These are phyloP conservation scores for Moesziomyces aphidis DNA, from an alignment of 1,284 basidiomycete species.

Conservation along the genomic window DNA sequence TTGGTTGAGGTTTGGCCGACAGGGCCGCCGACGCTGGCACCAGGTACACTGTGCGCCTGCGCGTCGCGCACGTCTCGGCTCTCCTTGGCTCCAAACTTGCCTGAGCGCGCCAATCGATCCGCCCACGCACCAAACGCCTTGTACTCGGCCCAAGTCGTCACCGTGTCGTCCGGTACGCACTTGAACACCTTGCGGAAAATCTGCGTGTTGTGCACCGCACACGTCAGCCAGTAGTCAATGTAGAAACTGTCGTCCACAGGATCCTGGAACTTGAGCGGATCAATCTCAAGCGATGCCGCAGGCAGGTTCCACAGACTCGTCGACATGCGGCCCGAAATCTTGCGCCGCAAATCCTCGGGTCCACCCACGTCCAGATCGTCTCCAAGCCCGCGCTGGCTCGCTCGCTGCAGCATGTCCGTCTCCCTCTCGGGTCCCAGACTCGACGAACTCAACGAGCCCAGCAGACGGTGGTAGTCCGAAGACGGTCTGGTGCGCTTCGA, in stretches of 20 bases:
- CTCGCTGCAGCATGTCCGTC: conserved; percentile 29
- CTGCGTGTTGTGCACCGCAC: conserved; percentile 64
- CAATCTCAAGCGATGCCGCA: conserved; percentile 40
- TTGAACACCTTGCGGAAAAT: conserved; percentile 66
- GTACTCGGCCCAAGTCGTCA: conserved; percentile 66
- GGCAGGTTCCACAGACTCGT: conserved; percentile 50
- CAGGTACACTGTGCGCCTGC: conserved; percentile 44
- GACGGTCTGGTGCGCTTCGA: conserved; percentile 14
- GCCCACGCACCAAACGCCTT: conserved; percentile 59
- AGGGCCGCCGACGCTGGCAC: conserved; percentile 45
- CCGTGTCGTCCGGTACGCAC: conserved; percentile 64
- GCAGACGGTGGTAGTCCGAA: conserved; percentile 17
- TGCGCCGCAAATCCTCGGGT: conserved; percentile 30
- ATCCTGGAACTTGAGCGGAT: conserved; percentile 53
- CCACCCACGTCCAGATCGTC: conserved; percentile 12
- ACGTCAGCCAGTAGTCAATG: conserved; percentile 59
- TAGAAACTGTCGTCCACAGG: conserved; percentile 59
- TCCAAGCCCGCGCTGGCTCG: conserved; percentile 19
- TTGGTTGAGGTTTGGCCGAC: conserved; percentile 10
- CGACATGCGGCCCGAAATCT: conserved; percentile 47
- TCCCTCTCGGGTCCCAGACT: conserved; percentile 34
- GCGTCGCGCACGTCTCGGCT: conserved; percentile 24
- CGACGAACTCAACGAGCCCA: conserved; percentile 25
- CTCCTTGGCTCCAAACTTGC: conserved; percentile 45
- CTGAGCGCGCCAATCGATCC: conserved; percentile 47